Base-by-base conservation (phyloP, 306 rosid genomes). In the Vigna trinervia region DNA sequence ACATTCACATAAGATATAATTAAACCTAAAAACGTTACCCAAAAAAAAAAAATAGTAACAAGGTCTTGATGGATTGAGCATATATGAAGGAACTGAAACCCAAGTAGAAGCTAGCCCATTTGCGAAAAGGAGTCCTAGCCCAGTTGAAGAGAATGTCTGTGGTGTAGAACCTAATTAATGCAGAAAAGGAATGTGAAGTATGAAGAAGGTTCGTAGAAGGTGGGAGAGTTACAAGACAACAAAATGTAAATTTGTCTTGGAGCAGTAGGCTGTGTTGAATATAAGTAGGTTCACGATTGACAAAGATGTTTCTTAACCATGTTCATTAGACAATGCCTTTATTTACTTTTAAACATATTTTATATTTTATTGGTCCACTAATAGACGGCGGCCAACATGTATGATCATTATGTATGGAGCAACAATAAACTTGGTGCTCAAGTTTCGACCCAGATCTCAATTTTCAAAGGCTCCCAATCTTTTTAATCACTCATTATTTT, bases 211-310 rank as follows among this genome's bases (percentile, higher is more conserved):
- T 89, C 96, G 9, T 0, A 47, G 96, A 84, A 87, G 71, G 80
- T 80, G 15, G 46, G 53, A 65, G 65, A 28, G 8, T 67, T 64
- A 56, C 66, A 34, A 53, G 22, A 43, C 17, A 5, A 41, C 23
- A 71, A 58, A 47, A 75, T 78, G 82, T 84, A 82, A 82, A 87
- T 80, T 88, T 86, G 84, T 87, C 78, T 48, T 84, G 84, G 89
- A 82, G 87, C 23, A 36, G 52, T 26, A 26, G 28, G 28, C 2
- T 26, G 28, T 26, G 28, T 19, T 41, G 19, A 66, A 26, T 7
- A 26, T 1, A 60, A 79, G 50, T 60, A 32, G 12, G 45, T 56
- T 67, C 32, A 72, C 38, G 45, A 53, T 5, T 62, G 84, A 85
- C 76, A 69, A 36, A 23, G 82, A 86, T n/a, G 72, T 82, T 76